Base-by-base conservation (phyloP, 352 stramenopile genomes). In the Blastocystis sp. region DNA sequence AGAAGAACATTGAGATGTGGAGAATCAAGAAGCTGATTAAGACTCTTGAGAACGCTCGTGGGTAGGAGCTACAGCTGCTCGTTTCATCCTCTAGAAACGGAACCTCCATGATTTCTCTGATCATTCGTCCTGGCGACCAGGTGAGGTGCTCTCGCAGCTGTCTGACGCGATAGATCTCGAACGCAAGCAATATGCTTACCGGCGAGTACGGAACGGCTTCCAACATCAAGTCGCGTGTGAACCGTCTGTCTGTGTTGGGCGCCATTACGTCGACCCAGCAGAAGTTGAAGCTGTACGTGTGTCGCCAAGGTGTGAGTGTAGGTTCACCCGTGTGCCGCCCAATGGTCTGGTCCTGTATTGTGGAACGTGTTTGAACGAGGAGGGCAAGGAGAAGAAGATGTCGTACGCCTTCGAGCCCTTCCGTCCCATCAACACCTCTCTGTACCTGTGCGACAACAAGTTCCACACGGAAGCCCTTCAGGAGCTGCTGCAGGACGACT, bases 21-120 rank as follows among this genome's bases (percentile, higher is more conserved):
- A 98, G 99, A 90, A 94, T 99, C 42, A 99, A 99, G 92, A 99
- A 98, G 92, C 93, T 99, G 42, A 99, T 99, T 89, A 98, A 98
- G 90, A 98, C 49, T 8, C 49, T 87, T 46, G 78, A 87, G 29
- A 84, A 89, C 51, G 91, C 91, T 53, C 88, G 90, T 54, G 92
- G 91, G 87, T 93, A 92, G 87, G 90, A 93, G 27, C 91, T 18
- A 16, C 0, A 54, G 11, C n/a, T 63, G 56, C 48, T 4, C 14
- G 0, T 21, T 87, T 88, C 65, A 87, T 34, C 27, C 36, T 49
- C 44, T 44, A 49, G 85, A 69, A 99, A 98, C 89, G 96, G 96
- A 51, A 99, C 96, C 51, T 97, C 93, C 88, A 99, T 99, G 96
- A 99, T 99, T 87, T 98, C 94, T 59, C 90, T 99, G 21, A 97